phyloP scores from a whole-genome alignment of 208 protist genomes.

The Acanthamoeba castellanii region DNA sequence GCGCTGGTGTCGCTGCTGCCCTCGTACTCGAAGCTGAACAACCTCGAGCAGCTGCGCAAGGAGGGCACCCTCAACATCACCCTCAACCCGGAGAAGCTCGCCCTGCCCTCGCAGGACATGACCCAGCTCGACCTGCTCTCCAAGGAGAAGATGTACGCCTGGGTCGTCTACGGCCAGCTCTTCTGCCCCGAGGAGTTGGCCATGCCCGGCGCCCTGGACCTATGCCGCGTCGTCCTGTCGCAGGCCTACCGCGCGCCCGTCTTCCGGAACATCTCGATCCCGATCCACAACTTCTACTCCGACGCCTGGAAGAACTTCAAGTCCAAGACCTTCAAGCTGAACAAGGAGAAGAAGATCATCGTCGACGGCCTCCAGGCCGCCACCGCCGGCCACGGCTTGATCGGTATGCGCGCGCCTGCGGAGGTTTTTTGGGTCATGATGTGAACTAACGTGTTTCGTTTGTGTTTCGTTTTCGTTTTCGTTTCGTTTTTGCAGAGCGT shows the following conservation, averaged over 20 bases:
- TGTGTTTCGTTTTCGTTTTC: not conserved
- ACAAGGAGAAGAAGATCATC: slow-evolving; percentile 64
- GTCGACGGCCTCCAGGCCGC: slow-evolving; percentile 35
- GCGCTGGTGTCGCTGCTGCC: slow-evolving; percentile 33
- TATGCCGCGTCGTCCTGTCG: slow-evolving; percentile 39
- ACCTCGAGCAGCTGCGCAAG: slow-evolving; percentile 56
- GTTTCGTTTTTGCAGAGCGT: slow-evolving; percentile 29
- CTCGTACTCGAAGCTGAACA: slow-evolving; percentile 53
- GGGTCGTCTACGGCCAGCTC: slow-evolving; percentile 30
- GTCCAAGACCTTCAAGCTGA: slow-evolving; percentile 58
- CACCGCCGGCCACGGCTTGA: not conserved
- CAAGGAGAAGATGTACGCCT: slow-evolving; percentile 51
- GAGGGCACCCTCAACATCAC: slow-evolving; percentile 59
- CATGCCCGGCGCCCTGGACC: slow-evolving; percentile 1
- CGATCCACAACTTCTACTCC: slow-evolving; percentile 55
- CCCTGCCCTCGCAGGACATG: slow-evolving; percentile 53
- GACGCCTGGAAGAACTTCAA: slow-evolving; percentile 59
- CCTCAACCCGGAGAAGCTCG: slow-evolving; percentile 42
- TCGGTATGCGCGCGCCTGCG: not conserved
- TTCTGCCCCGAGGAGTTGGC: slow-evolving; percentile 64
- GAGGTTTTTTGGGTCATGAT: not conserved
- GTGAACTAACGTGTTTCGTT: too few relatives aligned
- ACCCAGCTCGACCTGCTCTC: slow-evolving; percentile 3
- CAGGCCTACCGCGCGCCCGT: slow-evolving; percentile 45
- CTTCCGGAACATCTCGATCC: slow-evolving; percentile 61